Evolutionary conservation across 371 early-diverging fungal species (phyloP).

Genomic region (Mortierella sp.): DNA sequence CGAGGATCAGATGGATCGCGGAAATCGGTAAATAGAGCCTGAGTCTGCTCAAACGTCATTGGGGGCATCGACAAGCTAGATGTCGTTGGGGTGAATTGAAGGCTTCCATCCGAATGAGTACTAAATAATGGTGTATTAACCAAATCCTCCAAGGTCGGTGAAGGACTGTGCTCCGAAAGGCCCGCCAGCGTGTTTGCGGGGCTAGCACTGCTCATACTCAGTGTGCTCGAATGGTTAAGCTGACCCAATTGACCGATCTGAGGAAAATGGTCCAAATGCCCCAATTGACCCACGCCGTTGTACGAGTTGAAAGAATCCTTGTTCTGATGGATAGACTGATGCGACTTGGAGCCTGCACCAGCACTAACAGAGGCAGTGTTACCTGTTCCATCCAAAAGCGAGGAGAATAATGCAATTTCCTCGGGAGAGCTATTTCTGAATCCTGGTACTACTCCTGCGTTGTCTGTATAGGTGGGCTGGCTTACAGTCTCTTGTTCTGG

Average conservation of each 20-base stretch:
- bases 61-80: slow-evolving; percentile 17
- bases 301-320: background rate
- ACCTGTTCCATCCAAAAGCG: slow-evolving; percentile 36
- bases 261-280: background rate
- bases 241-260: background rate
- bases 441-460: slow-evolving; percentile 38
- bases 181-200: slow-evolving; percentile 29
- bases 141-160: slow-evolving; percentile 33
- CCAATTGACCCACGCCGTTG: background rate
- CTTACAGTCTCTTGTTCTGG: slow-evolving; percentile 31
- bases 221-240: background rate
- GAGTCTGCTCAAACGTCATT: slow-evolving; percentile 45
- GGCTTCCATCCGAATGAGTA: slow-evolving; percentile 12
- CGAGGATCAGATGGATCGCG: slow-evolving; percentile 47
- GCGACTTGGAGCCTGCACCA: background rate
- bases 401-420: slow-evolving; percentile 42
- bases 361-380: slow-evolving; percentile 21
- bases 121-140: slow-evolving; percentile 38
- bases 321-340: slow-evolving; percentile 7
- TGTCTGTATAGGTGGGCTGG: no score
- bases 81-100: slow-evolving; percentile 17
- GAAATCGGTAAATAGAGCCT: slow-evolving; percentile 45
- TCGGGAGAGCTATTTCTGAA: slow-evolving; percentile 33
- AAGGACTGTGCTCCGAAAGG: slow-evolving; percentile 28
- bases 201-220: slow-evolving; percentile 7